Evolutionary conservation across 192 early-diverging fungal species (phyloP).

Genomic region (Paraglomus brasilianum): DNA sequence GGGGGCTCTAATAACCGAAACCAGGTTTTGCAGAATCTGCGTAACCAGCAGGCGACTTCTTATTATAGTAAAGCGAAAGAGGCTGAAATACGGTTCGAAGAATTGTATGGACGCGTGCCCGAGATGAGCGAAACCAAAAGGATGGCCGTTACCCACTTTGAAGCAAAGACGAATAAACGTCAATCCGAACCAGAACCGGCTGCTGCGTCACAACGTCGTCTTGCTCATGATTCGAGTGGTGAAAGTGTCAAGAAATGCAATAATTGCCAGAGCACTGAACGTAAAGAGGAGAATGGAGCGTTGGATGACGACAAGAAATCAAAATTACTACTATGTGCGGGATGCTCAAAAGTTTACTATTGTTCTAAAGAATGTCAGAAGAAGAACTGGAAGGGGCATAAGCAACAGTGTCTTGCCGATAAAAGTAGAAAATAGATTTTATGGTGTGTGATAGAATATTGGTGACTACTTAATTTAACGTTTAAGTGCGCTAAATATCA

Average conservation of each 20-base stretch:
- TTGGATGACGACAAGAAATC: slow-evolving; percentile 31
- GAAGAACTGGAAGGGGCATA: slow-evolving; percentile 53
- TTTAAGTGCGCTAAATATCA: too few species aligned
- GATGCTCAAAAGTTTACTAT: slow-evolving; percentile 55
- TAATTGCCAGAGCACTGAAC: slow-evolving; percentile 37
- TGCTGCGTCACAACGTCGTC: slow-evolving; percentile 29
- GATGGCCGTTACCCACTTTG: slow-evolving; percentile 42
- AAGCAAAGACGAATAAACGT: slow-evolving; percentile 6
- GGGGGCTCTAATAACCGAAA: slow-evolving; percentile 44
- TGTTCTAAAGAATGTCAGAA: slow-evolving; percentile 61
- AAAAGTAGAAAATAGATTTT: slow-evolving; percentile 33
- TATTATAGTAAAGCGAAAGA: slow-evolving; percentile 54
- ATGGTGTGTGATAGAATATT: too few species aligned
- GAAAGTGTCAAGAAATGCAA: slow-evolving; percentile 30
- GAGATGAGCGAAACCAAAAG: slow-evolving; percentile 55
- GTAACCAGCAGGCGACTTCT: slow-evolving; percentile 42
- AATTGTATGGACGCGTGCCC: slow-evolving; percentile 49
- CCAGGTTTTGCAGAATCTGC: slow-evolving; percentile 38
- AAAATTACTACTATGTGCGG: slow-evolving; percentile 49
- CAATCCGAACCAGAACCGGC: slow-evolving; percentile 10
- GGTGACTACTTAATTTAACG: too few species aligned
- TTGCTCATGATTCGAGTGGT: slow-evolving; percentile 8
- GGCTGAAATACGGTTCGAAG: slow-evolving; percentile 52
- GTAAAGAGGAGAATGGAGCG: slow-evolving; percentile 21
- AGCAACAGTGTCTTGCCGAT: slow-evolving; percentile 39